Evolutionary conservation across 2,329 filamentous ascomycete genomes (phyloP).

Genomic region (Annulohypoxylon truncatum): DNA sequence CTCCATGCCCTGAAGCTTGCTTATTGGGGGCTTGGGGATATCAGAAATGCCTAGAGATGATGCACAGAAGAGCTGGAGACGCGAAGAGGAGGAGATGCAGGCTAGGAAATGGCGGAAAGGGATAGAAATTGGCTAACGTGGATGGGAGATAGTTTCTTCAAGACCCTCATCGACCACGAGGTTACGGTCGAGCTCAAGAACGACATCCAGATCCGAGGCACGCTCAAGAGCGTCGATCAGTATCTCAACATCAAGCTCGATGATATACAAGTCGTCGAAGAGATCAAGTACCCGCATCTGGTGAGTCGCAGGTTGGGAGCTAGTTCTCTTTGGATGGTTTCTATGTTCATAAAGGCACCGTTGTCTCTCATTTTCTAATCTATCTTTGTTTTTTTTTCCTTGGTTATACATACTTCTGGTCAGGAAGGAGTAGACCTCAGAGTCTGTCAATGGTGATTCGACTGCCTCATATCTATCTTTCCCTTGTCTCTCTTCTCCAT

Average conservation of each 20-base stretch:
- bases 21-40: not conserved
- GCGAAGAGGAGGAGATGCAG: not conserved
- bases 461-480: not conserved
- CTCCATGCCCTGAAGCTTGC: not conserved
- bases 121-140: conserved; percentile 13
- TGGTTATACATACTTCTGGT: not conserved
- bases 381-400: not conserved
- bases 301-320: conserved; percentile 58
- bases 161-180: conserved; percentile 96
- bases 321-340: not conserved
- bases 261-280: conserved; percentile 91
- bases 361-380: not conserved
- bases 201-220: conserved; percentile 96
- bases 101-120: not conserved
- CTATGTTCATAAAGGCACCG: not conserved
- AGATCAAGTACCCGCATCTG: conserved; percentile 94
- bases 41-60: not conserved
- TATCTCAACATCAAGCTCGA: conserved; percentile 99
- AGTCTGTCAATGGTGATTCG: not conserved
- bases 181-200: conserved; percentile 99
- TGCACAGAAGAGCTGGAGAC: not conserved
- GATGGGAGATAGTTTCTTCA: conserved; percentile 81
- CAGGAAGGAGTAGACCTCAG: not conserved
- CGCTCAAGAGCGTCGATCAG: conserved; percentile 96
- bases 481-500: not conserved